Evolutionary conservation across 2,329 filamentous ascomycete species (phyloP).

Genomic region (Pseudocercospora eumusae): DNA sequence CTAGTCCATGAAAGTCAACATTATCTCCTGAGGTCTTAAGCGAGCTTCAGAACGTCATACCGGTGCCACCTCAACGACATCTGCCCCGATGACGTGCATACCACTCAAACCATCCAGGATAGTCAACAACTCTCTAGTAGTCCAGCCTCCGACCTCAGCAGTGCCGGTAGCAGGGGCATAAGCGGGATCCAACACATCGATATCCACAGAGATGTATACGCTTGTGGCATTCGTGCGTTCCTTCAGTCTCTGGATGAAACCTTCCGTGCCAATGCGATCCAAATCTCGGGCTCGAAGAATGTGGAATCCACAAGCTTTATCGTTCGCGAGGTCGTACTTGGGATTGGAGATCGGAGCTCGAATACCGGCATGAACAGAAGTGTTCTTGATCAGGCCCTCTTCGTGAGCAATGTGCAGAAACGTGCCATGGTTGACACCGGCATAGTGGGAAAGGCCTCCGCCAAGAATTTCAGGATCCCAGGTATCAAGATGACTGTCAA

Average conservation of each 20-base stretch:
- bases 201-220: slow-evolving; percentile 60
- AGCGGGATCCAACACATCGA: slow-evolving; percentile 59
- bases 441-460: slow-evolving; percentile 62
- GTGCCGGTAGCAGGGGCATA: slow-evolving; percentile 59
- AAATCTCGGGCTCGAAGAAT: slow-evolving; percentile 59
- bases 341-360: slow-evolving; percentile 55
- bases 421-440: slow-evolving; percentile 62
- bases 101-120: slow-evolving; percentile 62
- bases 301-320: slow-evolving; percentile 60
- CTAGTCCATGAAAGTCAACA: slow-evolving; percentile 1
- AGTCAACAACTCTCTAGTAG: slow-evolving; percentile 59
- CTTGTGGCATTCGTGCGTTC: slow-evolving; percentile 54
- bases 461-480: slow-evolving; percentile 59
- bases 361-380: slow-evolving; percentile 64
- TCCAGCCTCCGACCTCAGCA: slow-evolving; percentile 63
- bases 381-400: slow-evolving; percentile 60
- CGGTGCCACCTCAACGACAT: slow-evolving; percentile 64
- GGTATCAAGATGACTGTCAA: slow-evolving; percentile 56
- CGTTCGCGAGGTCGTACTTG: slow-evolving; percentile 57
- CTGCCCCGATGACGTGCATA: slow-evolving; percentile 60
- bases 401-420: slow-evolving; percentile 63
- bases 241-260: slow-evolving; percentile 53
- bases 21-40: not conserved
- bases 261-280: slow-evolving; percentile 51
- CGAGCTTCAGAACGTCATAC: slow-evolving; percentile 11